Conservation (phyloP, 2,329 filamentous ascomycete genomes). For the Cladobotryum mycophilum region DNA sequence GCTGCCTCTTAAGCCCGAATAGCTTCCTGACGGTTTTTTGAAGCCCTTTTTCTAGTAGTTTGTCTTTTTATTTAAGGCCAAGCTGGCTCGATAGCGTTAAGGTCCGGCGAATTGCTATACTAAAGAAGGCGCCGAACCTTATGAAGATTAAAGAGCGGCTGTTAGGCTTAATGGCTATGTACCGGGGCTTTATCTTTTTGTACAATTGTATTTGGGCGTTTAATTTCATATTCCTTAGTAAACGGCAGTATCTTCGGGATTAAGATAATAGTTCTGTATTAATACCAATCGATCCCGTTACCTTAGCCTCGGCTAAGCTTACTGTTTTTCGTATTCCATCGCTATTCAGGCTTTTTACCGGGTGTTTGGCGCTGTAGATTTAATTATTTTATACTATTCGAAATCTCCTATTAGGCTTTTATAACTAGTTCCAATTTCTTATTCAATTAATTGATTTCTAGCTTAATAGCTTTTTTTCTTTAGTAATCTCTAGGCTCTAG, state of each 20-base stretch:
- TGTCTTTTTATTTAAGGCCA: conserved; percentile 15
- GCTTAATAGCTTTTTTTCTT: conserved; percentile 5
- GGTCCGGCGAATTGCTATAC: conserved; percentile 13
- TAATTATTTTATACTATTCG: conserved; percentile 8
- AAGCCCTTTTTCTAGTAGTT: conserved; percentile 10
- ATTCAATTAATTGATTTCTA: conserved; percentile 13
- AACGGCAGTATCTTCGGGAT: conserved; percentile 15
- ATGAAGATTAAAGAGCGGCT: background rate
- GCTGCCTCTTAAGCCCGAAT: conserved; percentile 3
- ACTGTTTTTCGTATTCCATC: conserved; percentile 8
- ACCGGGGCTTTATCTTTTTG: conserved; percentile 16
- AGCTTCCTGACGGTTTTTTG: conserved; percentile 7
- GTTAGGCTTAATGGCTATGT: background rate
- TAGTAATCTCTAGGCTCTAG: conserved; percentile 13
- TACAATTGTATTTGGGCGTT: conserved; percentile 9
- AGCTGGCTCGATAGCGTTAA: conserved; percentile 15
- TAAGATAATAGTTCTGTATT: conserved; percentile 15
- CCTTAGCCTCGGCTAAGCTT: conserved; percentile 5
- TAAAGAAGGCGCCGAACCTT: background rate
- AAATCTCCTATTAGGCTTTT: conserved; percentile 13
- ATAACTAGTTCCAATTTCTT: conserved; percentile 12
- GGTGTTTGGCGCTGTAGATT: background rate
- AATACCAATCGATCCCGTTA: conserved; percentile 13
- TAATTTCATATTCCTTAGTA: conserved; percentile 8
- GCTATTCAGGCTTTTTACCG: conserved; percentile 7